A percentile compares a stretch with the other conserved stretches of the same genome.
phyloP scores from a whole-genome alignment of 192 early-diverging fungal species.

The Umbelopsis sp. region DNA sequence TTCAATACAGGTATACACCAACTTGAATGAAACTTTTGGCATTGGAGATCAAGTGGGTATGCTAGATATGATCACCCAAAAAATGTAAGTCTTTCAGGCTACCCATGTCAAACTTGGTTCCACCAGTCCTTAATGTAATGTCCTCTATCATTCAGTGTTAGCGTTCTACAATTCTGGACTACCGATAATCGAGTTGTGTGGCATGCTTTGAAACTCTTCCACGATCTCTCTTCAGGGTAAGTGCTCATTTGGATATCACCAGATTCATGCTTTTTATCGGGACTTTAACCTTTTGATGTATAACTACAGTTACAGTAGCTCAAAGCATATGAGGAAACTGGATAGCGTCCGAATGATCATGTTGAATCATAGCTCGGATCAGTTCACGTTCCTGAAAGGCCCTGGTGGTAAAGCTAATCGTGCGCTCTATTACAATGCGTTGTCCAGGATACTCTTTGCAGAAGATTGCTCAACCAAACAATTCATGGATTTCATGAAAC shows the following conservation, averaged over 20 bases:
- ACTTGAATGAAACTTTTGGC: slow-evolving; percentile 66
- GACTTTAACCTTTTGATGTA: not conserved
- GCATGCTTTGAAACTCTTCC: slow-evolving; percentile 71
- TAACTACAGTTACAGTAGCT: slow-evolving; percentile 62
- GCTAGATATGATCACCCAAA: slow-evolving; percentile 65
- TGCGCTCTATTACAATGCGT: slow-evolving; percentile 74
- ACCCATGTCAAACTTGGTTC: not conserved
- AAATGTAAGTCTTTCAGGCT: slow-evolving; percentile 48
- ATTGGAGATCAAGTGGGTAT: slow-evolving; percentile 64
- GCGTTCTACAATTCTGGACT: slow-evolving; percentile 66
- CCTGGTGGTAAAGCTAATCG: slow-evolving; percentile 63
- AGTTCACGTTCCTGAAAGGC: slow-evolving; percentile 70
- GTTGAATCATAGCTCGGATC: slow-evolving; percentile 69
- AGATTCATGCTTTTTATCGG: not conserved
- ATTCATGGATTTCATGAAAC: slow-evolving; percentile 75
- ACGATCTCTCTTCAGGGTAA: slow-evolving; percentile 67
- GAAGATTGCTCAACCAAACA: slow-evolving; percentile 60
- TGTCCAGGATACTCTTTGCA: slow-evolving; percentile 76
- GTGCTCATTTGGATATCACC: not conserved
- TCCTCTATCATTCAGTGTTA: slow-evolving; percentile 47
- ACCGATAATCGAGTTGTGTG: slow-evolving; percentile 55
- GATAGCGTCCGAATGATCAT: slow-evolving; percentile 71
- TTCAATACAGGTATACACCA: slow-evolving; percentile 59
- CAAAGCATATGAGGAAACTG: slow-evolving; percentile 76
- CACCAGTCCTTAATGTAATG: slow-evolving; percentile 27